Evolutionary conservation across 352 stramenopile species (phyloP), one percentile per base, ranked within the genome.

Genomic region (Globisporangium acanthophoron): DNA sequence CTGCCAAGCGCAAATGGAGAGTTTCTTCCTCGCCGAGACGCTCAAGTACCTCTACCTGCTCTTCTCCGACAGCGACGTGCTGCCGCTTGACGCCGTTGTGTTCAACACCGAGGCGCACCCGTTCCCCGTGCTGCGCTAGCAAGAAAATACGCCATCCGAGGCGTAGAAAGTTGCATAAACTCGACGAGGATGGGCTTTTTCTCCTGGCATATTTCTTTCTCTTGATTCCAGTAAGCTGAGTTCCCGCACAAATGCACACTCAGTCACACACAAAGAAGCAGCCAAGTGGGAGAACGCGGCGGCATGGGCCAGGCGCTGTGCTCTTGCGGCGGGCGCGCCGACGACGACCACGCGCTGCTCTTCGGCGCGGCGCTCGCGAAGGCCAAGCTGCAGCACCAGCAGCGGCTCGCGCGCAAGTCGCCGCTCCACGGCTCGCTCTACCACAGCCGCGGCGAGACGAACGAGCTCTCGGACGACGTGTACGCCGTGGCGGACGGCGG

Each of bases 11-110:
- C 20, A 71, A 0, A 96, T 96, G 85, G 82, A 94, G 44, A 96
- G 81, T 27, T 97, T 91, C 52, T 97, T 97, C 65, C 49, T 97
- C 45, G 85, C 80, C n/a, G 88, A 97, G 74, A 97, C 91, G 41
- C 72, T 97, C 64, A 97, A 97, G 69, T 97, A 97, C 61, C 73
- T 97, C 13, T 96, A 90, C 56, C 59, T 97, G 60, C 74, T 96
- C 31, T 96, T 96, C 64, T 85, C 71, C 29, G 78, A 90, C 39
- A 78, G 86, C 39, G 66, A 85, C 31, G 45, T 92, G 37, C 48
- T 96, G 15, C 59, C 73, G 6, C 69, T 96, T 31, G 68, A 96
- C 56, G 64, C 81, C 15, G 78, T 87, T 46, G 84, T 97, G 37
- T 88, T 97, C 69, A 96, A 90, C 63, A 95, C 88, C 0, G 85